Base-by-base conservation (phyloP, 306 rosid species). In the Begonia loranthoides region DNA sequence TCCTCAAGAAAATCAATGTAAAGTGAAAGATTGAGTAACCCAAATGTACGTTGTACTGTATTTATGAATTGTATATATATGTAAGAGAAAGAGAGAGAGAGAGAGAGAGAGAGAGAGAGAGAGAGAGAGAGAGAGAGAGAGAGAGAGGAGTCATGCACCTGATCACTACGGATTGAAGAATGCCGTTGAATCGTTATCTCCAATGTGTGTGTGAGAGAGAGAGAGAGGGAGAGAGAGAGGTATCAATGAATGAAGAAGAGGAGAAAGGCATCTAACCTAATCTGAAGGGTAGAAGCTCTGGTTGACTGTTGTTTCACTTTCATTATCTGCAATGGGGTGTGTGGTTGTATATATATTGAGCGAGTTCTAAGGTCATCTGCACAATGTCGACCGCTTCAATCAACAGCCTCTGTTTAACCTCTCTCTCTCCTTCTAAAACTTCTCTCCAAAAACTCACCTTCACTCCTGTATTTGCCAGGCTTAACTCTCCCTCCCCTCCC, bases 331-430 rank as follows among this genome's bases (percentile, higher is more conserved):
- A 9, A 10, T 14, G 39, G 40, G 34, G 15, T 14, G 17, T 6
- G 3, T 22, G 58, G 36, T 10, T 40, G 9, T 43, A 13, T 46
- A 47, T 65, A 77, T 73, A 78, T 63, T 22, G 24, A 51, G 36
- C 41, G 2, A 40, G 33, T 7, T 34, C 34, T 33, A 58, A 58
- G 58, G 66, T 17, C 8, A 52, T 3, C 36, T 55, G 71, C 69
- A 67, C 79, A 65, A 86, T 90, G 99, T 82, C 97, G 67, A 54
- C 88, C 41, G 65, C 94, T 67, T 63, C 95, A 15, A 66, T 80
- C 46, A 82, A 85, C 83, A 64, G 73, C 9, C 60, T 56, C 45
- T 71, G 74, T 50, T 67, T 82, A 16, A 66, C 78, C 70, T 76
- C 87, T 1, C 39, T 56, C 39, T 68, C 95, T 43, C 51, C 72